Percentiles rank a stretch among this genome's conserved stretches.
Evolutionary conservation across 176 grass and related monocot species (phyloP).

Genomic region (Rhynchospora pubera): DNA sequence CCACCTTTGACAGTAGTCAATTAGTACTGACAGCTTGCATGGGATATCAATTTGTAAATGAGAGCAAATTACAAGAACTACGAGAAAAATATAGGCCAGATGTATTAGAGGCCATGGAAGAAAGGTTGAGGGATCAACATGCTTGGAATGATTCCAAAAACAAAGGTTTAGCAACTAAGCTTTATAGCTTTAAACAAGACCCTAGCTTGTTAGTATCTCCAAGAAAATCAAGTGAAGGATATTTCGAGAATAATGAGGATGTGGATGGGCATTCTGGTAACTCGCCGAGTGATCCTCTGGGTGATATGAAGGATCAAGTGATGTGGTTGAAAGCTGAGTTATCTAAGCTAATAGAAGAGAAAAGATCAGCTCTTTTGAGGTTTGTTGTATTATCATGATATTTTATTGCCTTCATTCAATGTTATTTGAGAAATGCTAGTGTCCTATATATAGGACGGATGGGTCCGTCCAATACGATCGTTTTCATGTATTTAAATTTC

Average conservation of each 20-base stretch:
- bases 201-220: conserved; percentile 38
- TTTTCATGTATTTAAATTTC: no score
- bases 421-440: no score
- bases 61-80: conserved; percentile 49
- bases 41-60: conserved; percentile 82
- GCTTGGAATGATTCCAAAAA: conserved; percentile 63
- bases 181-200: conserved; percentile 94
- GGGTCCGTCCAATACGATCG: no score
- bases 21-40: conserved; percentile 97
- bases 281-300: neutral
- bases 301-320: conserved; percentile 39
- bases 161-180: conserved; percentile 73
- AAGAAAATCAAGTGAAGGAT: conserved; percentile 46
- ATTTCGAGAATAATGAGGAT: conserved; percentile 27
- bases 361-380: conserved; percentile 92
- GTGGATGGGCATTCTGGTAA: conserved; percentile 28
- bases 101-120: conserved; percentile 69
- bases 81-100: conserved; percentile 71
- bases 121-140: conserved; percentile 64
- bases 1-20: conserved; percentile 95
- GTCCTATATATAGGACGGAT: no score
- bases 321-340: conserved; percentile 87
- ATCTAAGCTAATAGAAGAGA: conserved; percentile 87
- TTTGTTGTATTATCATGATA: conserved; percentile 17
- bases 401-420: neutral